phyloP scores from a whole-genome alignment of 805 yeast genomes.

The Jamesozyma jinghongensis region DNA sequence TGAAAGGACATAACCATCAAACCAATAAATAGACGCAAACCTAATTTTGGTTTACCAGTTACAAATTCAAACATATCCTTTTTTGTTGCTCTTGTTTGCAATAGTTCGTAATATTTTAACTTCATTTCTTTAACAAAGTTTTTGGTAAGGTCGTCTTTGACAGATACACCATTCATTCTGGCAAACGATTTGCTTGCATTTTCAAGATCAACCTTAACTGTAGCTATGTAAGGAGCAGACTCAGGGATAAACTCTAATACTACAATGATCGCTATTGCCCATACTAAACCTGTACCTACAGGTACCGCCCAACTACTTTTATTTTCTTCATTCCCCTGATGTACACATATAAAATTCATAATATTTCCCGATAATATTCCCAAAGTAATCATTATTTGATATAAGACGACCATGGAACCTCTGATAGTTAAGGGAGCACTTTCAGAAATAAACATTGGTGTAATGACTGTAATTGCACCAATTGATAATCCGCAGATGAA shows the following conservation, averaged over 20 bases:
- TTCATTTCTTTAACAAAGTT: slow-evolving; percentile 35
- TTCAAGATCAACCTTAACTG: slow-evolving; percentile 37
- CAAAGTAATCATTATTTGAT: slow-evolving; percentile 53
- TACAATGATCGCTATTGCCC: slow-evolving; percentile 38
- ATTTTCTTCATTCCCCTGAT: slow-evolving; percentile 17
- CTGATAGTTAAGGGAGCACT: slow-evolving; percentile 56
- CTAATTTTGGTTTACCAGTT: slow-evolving; percentile 50
- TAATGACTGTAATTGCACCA: slow-evolving; percentile 64
- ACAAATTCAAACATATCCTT: slow-evolving; percentile 36
- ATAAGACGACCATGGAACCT: slow-evolving; percentile 58
- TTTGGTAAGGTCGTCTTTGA: slow-evolving; percentile 39
- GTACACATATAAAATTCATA: slow-evolving; percentile 45
- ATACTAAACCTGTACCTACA: slow-evolving; percentile 37
- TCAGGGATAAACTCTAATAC: slow-evolving; percentile 64
- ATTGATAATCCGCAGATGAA: slow-evolving; percentile 64
- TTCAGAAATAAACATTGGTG: slow-evolving; percentile 63
- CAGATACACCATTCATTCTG: slow-evolving; percentile 40
- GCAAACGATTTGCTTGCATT: slow-evolving; percentile 49
- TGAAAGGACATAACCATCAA: slow-evolving; percentile 50
- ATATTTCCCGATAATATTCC: slow-evolving; percentile 65
- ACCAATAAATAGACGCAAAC: slow-evolving; percentile 47
- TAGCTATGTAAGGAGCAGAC: slow-evolving; percentile 53
- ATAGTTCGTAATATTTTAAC: neutral
- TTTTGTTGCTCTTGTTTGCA: neutral
- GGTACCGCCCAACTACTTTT: slow-evolving; percentile 58